Evolutionary conservation across 2,329 filamentous ascomycete species (phyloP).

Genomic region (Simplicillium sp.): DNA sequence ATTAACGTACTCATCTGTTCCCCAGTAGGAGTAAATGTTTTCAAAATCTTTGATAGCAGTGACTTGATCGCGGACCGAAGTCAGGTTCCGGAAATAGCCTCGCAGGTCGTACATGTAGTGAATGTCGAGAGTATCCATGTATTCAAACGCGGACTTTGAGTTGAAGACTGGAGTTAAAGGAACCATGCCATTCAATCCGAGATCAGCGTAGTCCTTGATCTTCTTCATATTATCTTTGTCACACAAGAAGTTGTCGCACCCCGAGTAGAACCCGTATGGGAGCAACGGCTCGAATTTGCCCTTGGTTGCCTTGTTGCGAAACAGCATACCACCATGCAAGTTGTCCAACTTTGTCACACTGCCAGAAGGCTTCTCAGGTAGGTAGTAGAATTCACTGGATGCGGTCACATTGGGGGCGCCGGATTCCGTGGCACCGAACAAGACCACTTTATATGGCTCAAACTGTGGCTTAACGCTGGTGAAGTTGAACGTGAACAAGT

Average conservation of each 20-base stretch:
- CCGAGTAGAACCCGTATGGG: conserved; percentile 33
- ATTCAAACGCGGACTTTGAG: conserved; percentile 24
- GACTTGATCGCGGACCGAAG: conserved; percentile 27
- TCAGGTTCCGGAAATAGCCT: conserved; percentile 32
- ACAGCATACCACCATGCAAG: conserved; percentile 30
- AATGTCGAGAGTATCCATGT: conserved; percentile 28
- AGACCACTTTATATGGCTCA: conserved; percentile 26
- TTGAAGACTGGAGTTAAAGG: conserved; percentile 29
- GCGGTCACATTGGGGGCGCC: conserved; percentile 24
- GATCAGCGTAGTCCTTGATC: conserved; percentile 21
- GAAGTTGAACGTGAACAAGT: conserved; percentile 27
- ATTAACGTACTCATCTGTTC: conserved; percentile 30
- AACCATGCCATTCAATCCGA: conserved; percentile 34
- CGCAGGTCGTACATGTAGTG: conserved; percentile 36
- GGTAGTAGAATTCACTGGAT: conserved; percentile 26
- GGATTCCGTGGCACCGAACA: conserved; percentile 21
- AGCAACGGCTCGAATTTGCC: conserved; percentile 28
- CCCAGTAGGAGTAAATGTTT: conserved; percentile 35
- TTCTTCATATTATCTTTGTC: conserved; percentile 23
- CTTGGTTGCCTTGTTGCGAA: conserved; percentile 23
- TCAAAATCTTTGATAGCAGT: conserved; percentile 27
- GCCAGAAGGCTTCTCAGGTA: conserved; percentile 30
- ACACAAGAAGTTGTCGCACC: conserved; percentile 32
- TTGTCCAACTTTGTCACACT: conserved; percentile 37
- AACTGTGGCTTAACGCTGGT: conserved; percentile 21